Evolutionary conservation across 441 rosid species (phyloP).

Genomic region (Biscutella auriculata): DNA sequence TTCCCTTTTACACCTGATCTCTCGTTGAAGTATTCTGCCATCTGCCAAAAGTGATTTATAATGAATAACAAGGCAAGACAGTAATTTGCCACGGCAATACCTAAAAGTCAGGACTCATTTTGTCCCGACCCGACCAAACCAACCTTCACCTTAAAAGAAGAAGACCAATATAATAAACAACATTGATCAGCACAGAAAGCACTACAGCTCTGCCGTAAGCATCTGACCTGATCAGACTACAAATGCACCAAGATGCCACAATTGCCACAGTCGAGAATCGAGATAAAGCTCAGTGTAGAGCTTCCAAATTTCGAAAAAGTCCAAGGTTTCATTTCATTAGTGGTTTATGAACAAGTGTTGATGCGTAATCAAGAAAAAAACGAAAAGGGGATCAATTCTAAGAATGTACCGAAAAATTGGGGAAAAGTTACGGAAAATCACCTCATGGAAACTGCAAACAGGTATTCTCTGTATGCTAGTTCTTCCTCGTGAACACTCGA

Average conservation of each 20-base stretch:
- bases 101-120: background rate
- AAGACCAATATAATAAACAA: background rate
- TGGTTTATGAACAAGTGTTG: background rate
- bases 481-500: constrained; percentile 42
- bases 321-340: background rate
- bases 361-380: background rate
- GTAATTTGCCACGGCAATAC: background rate
- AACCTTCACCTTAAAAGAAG: background rate
- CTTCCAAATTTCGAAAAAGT: constrained; percentile 8
- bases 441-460: constrained; percentile 74
- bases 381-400: background rate
- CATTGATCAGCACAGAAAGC: background rate
- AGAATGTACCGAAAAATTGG: background rate
- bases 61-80: background rate
- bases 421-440: constrained; percentile 14
- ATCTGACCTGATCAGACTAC: background rate
- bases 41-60: constrained; percentile 32
- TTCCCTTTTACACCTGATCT: constrained; percentile 42
- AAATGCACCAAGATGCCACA: background rate
- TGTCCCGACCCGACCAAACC: background rate
- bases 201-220: background rate
- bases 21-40: constrained; percentile 51
- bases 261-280: background rate
- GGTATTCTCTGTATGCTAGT: constrained; percentile 37
- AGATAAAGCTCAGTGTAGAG: background rate